Percentiles rank a stretch among this genome's conserved stretches.
phyloP scores from a whole-genome alignment of 768 basidiomycete genomes.

The Kwoniella newhampshirensis region DNA sequence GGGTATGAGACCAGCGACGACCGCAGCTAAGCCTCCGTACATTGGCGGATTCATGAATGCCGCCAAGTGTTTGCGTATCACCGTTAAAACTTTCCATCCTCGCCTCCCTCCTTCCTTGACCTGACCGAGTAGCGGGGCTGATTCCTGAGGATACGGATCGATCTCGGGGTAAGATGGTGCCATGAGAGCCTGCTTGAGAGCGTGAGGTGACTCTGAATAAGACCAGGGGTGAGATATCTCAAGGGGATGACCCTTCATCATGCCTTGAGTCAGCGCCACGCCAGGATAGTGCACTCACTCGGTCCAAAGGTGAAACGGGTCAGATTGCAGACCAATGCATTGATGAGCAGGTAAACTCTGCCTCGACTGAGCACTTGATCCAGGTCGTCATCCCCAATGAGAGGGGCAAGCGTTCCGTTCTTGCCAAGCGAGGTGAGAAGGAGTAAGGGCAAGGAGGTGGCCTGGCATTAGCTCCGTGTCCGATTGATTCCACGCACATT shows the following conservation, averaged over 20 bases:
- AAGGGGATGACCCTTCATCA: slow-evolving; percentile 22
- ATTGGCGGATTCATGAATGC: slow-evolving; percentile 51
- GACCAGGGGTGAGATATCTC: slow-evolving; percentile 22
- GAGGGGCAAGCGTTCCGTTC: slow-evolving; percentile 44
- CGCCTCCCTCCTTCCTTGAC: slow-evolving; percentile 25
- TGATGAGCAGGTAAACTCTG: slow-evolving; percentile 50
- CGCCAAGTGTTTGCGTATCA: slow-evolving; percentile 5
- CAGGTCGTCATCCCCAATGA: slow-evolving; percentile 30
- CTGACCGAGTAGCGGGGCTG: slow-evolving; percentile 32
- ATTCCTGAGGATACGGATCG: slow-evolving; percentile 38
- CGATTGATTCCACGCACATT: slow-evolving; percentile 28
- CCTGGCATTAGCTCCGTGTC: background rate
- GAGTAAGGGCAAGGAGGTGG: slow-evolving; percentile 49
- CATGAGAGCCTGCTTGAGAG: slow-evolving; percentile 18
- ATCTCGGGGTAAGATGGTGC: slow-evolving; percentile 31
- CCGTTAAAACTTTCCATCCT: slow-evolving; percentile 14
- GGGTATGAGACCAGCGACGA: slow-evolving; percentile 44
- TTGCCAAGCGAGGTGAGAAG: slow-evolving; percentile 43
- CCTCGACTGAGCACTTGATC: slow-evolving; percentile 36
- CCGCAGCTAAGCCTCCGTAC: slow-evolving; percentile 44
- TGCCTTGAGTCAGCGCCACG: slow-evolving; percentile 12
- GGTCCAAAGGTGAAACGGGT: slow-evolving; percentile 46
- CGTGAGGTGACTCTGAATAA: slow-evolving; percentile 32
- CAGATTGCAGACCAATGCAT: slow-evolving; percentile 50
- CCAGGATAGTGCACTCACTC: slow-evolving; percentile 20